Conservation (phyloP, 495 filamentous ascomycete species). For the Xylaria acuta region DNA sequence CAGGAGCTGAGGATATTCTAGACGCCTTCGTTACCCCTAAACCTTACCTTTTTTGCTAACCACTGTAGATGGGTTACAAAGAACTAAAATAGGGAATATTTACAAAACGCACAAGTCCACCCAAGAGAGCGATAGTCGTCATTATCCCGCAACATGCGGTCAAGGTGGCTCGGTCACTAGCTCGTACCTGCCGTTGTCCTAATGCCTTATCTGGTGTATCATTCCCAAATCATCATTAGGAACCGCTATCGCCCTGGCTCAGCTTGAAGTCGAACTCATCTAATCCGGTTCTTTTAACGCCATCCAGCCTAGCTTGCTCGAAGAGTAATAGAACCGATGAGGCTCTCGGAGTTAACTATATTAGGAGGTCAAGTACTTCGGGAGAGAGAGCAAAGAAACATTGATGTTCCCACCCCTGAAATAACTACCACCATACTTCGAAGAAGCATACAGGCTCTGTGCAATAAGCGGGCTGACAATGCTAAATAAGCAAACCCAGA, state of each 20-base stretch:
- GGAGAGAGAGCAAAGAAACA: neutral
- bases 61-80: neutral
- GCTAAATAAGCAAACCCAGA: slow-evolving; percentile 53
- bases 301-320: neutral
- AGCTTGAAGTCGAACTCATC: neutral
- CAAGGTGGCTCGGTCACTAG: neutral
- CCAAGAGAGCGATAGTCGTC: neutral
- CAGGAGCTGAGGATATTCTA: neutral
- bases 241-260: too few species aligned
- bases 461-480: slow-evolving; percentile 54
- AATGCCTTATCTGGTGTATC: too few species aligned
- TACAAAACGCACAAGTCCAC: neutral
- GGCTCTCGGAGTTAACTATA: neutral
- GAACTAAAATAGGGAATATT: neutral
- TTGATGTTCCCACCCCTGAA: slow-evolving; percentile 34
- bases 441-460: slow-evolving; percentile 39
- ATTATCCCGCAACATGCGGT: neutral
- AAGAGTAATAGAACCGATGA: neutral
- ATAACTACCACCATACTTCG: neutral
- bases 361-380: neutral
- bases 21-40: neutral
- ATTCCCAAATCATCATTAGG: too few species aligned
- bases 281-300: neutral
- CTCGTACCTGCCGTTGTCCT: neutral
- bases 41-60: neutral